phyloP scores from a whole-genome alignment of 768 basidiomycete species.

The Mycena haematopus region DNA sequence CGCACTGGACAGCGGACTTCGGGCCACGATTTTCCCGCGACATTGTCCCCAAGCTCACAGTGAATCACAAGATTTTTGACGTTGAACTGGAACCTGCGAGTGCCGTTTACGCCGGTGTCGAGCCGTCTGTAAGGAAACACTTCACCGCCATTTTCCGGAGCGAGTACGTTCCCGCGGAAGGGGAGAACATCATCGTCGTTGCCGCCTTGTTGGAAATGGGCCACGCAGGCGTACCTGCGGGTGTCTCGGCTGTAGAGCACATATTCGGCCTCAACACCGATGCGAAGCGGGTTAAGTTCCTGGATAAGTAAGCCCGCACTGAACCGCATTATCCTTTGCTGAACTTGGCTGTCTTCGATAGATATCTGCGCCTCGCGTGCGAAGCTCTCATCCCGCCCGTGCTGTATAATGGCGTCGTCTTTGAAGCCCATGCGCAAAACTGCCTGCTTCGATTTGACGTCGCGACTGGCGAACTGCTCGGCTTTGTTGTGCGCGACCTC shows the following conservation, averaged over 20 bases:
- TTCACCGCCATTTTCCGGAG: slow-evolving; percentile 57
- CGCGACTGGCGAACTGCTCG: slow-evolving; percentile 48
- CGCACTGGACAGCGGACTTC: slow-evolving; percentile 63
- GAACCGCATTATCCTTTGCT: neutral
- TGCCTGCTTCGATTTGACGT: slow-evolving; percentile 54
- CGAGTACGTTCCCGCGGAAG: slow-evolving; percentile 44
- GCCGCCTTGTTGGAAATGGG: slow-evolving; percentile 61
- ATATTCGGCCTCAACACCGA: slow-evolving; percentile 53
- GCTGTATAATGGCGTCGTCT: slow-evolving; percentile 61
- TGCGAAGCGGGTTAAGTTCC: slow-evolving; percentile 52
- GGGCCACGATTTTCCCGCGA: slow-evolving; percentile 61
- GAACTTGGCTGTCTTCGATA: slow-evolving; percentile 27
- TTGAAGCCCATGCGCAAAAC: slow-evolving; percentile 69
- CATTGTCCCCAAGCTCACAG: slow-evolving; percentile 53
- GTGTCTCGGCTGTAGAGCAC: slow-evolving; percentile 55
- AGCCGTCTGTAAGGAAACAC: slow-evolving; percentile 58
- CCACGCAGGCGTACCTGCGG: slow-evolving; percentile 47
- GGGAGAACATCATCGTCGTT: slow-evolving; percentile 54
- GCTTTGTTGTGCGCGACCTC: slow-evolving; percentile 63
- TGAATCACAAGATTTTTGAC: slow-evolving; percentile 48
- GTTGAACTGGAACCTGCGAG: slow-evolving; percentile 59
- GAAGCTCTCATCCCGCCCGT: slow-evolving; percentile 59
- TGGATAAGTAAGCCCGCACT: slow-evolving; percentile 47
- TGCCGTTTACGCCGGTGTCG: slow-evolving; percentile 48
- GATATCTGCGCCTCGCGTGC: slow-evolving; percentile 59